A percentile compares a stretch with the other conserved stretches of the same genome.
Conservation (phyloP, 768 basidiomycete species). For the Lactarius psammicola region DNA sequence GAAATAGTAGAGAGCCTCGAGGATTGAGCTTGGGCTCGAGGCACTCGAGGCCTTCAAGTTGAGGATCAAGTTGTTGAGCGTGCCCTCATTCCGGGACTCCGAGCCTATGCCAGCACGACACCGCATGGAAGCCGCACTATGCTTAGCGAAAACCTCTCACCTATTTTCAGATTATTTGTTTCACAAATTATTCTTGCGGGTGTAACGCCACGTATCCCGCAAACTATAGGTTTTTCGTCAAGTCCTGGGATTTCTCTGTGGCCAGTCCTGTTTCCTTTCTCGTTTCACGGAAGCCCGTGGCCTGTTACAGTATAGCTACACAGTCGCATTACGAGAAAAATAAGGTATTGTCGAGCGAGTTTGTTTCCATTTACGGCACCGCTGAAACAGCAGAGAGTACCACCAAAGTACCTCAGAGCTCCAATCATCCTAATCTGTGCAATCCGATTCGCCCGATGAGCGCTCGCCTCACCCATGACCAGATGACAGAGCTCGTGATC, state of each 20-base stretch:
- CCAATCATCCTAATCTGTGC: neutral
- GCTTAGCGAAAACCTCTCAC: conserved; percentile 19
- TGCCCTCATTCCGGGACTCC: neutral
- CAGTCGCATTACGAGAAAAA: too few species aligned
- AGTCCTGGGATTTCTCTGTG: neutral
- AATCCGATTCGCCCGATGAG: neutral
- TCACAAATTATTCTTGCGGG: too few species aligned
- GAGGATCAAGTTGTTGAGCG: neutral
- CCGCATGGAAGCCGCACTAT: neutral
- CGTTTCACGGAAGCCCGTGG: neutral
- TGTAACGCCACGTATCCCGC: too few species aligned
- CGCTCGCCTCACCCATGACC: too few species aligned
- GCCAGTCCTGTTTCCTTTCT: neutral
- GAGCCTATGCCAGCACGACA: conserved; percentile 15
- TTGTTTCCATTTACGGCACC: neutral
- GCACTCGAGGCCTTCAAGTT: neutral
- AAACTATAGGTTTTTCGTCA: too few species aligned
- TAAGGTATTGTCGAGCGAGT: neutral
- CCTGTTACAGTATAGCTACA: too few species aligned
- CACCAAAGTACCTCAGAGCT: neutral
- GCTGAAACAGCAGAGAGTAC: neutral
- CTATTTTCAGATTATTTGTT: conserved; percentile 4
- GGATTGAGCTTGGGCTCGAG: neutral
- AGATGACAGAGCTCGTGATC: too few species aligned
- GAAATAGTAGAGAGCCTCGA: neutral